Base-by-base conservation (phyloP, 2,329 filamentous ascomycete genomes). In the Hypocrella siamensis region DNA sequence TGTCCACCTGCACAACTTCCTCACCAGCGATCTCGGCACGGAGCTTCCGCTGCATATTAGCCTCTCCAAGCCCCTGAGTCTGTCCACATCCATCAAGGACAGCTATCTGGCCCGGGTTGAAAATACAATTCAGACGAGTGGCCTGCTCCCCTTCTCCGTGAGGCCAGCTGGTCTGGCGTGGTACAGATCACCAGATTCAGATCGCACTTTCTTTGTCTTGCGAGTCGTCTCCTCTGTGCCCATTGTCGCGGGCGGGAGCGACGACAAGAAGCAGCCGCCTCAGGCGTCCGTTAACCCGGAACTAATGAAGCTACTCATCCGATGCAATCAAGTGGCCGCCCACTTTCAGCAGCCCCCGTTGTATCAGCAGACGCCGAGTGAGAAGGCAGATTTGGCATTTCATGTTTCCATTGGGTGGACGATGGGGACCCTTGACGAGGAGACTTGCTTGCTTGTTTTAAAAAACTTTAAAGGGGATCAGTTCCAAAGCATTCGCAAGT, bases 371-470 rank as follows among this genome's bases (percentile, higher is more conserved):
- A 39, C 31, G 18, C 34, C 36, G 5, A 36, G 32, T 4, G 49
- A 48, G 8, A 24, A 38, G 6, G 48, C 40, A 22, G 48, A 42
- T 21, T 38, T 30, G 41, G 71, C 68, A 16, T 94, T 94, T 47
- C 90, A 98, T 53, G 60, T 96, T 37, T 93, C 85, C 28, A 72
- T 98, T 34, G 90, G 79, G 0, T 96, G 88, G 90, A 79, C 70
- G 1, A 63, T 88, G 38, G 53, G 61, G 8, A 49, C 58, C 26
- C 75, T 72, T 1, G 58, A 52, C 5, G 36, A 56, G 3, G 60
- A 65, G 21, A 31, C 45, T 45, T 39, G 46, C 3, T 33, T 47
- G 5, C 40, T 40, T 18, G 48, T 45, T 2, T 37, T 51, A 6
- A 31, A 38, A 14, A 28, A 50, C 1, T 48, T 53, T 21, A 35